Conservation (phyloP, 2,329 filamentous ascomycete species). For the Arthrobotrys sinensis region DNA sequence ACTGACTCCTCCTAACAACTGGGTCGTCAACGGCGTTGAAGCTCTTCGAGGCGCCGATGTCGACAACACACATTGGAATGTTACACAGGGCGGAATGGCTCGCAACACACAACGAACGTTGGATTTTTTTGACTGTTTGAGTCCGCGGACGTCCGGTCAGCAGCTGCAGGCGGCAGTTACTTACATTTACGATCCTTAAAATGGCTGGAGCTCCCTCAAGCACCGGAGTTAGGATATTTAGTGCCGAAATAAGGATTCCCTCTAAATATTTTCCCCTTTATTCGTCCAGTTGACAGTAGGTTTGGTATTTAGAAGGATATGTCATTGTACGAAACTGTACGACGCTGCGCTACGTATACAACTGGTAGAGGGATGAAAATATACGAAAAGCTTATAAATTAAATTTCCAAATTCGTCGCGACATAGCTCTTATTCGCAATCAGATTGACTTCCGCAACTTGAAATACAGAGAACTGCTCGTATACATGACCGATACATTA, state of each 20-base stretch:
- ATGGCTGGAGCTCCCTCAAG: no score
- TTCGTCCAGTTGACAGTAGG: no score
- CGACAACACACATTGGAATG: neutral
- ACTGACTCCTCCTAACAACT: neutral
- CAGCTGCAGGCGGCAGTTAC: neutral
- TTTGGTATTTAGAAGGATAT: no score
- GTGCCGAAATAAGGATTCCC: no score
- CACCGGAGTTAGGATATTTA: no score
- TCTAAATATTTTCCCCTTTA: no score
- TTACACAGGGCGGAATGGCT: slow-evolving; percentile 1
- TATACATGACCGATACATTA: slow-evolving; percentile 16
- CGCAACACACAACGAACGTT: slow-evolving; percentile 1
- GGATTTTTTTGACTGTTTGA: neutral
- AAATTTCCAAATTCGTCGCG: neutral
- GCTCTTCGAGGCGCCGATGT: neutral
- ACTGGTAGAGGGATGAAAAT: no score
- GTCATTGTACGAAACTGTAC: no score
- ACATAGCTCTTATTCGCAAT: neutral
- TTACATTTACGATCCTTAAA: no score
- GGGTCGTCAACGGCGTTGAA: neutral
- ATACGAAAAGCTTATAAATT: no score
- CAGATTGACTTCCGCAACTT: neutral
- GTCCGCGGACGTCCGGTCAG: neutral
- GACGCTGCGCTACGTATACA: no score
- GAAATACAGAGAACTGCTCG: neutral